Evolutionary conservation across 805 yeast species (phyloP), one percentile per base, ranked within the genome.

Genomic region (Starmerella potacharoeniae): DNA sequence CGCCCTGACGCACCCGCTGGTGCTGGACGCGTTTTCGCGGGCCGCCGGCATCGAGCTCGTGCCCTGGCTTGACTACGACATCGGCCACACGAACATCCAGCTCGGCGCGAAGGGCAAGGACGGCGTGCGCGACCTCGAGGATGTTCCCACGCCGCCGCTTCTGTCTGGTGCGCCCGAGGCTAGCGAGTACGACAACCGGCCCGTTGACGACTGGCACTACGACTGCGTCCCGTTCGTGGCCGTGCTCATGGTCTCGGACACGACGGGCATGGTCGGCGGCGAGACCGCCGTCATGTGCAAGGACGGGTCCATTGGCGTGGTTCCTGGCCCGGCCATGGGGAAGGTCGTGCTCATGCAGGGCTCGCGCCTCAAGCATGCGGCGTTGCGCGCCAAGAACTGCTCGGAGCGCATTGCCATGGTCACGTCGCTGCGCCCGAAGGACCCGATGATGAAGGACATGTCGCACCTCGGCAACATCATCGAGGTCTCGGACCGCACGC

Each of bases 201-300:
- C 80, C 28, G 73, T 79, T 44, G 82, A 79, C 37, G 78, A 79
- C 34, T 80, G 85, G 85, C 84, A 80, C 69, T 65, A 70, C 53
- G 85, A 80, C 64, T 74, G 81, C n/a, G 79, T 78, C 54, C 84
- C 83, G 14, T 79, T 78, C 64, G 84, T 80, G 17, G 80, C 83
- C 66, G 84, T 80, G 14, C 70, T 80, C 57, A 80, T 80, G 85
- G 64, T 80, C 46, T 75, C 80, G 34, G 83, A 80, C 62, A 80
- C 84, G 8, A 59, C 75, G 2, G 67, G 71, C 46, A 79, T 80
- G 83, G 69, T 76, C 64, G 84, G 84, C 33, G 84, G 84, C 50
- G 84, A 79, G 64, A 75, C 79, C 0, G 69, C 70, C 6, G 66
- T 75, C 41, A 67, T 72, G 56, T 70, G 68, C 69, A 76, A 76